Evolutionary conservation across 106 monocot genomes (phyloP), one percentile per base, ranked within the genome.

Genomic region (Dioscorea alata): DNA sequence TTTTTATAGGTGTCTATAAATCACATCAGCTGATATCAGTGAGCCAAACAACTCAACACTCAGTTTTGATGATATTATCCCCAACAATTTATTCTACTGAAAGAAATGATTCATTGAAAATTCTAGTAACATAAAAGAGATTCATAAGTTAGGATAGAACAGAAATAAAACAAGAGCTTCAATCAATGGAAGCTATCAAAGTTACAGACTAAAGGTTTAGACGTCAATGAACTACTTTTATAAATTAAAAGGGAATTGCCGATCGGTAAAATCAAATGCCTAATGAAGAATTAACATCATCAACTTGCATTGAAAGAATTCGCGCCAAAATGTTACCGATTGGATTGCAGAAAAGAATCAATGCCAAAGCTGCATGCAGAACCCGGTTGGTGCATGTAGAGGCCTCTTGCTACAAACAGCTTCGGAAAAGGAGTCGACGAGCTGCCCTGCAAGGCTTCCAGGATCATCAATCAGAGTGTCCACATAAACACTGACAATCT

Each of bases 331-430:
- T 10, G 42, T 42, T 42, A 42, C 42, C 42, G 42, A 42, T 6
- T 0, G 42, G 42, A 42, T 42, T 8, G 42, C 42, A 42, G 42
- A 42, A 42, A 42, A 42, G 42, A 42, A 42, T 42, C 79, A 77
- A 54, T 82, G 82, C 54, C 61, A 82, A 25, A 82, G 64, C 68
- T 20, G 68, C 50, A 61, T 82, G 73, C 82, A 82, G 73, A 82
- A 82, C 18, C 77, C 77, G n/a, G 21, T 57, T 0, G 61, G 57
- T 13, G 31, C 33, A n/a, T 13, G 35, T 22, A 51, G 62, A 28
- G 72, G 52, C 4, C 49, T 25, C 64, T 73, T 68, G 68, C 53
- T 69, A 61, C 50, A 59, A 49, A 82, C 48, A 50, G 53, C 62
- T 42, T 77, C 82, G 1, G 76, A 62, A 57, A 82, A 82, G 22